A percentile compares a stretch with the other conserved stretches of the same genome.
phyloP scores from a whole-genome alignment of 345 rosid genomes.

The Combretum micranthum region DNA sequence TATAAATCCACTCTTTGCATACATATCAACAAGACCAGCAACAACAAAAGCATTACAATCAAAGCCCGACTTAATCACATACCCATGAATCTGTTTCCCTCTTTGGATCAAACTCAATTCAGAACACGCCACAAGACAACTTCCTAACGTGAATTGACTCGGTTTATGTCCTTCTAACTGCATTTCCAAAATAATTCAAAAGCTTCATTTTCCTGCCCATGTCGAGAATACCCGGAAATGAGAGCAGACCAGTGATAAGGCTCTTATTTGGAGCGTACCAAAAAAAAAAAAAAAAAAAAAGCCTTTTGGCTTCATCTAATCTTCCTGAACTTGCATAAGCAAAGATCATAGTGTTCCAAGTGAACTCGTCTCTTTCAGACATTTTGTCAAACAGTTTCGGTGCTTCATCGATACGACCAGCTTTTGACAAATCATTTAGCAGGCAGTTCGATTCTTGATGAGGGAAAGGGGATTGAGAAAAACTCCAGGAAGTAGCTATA shows the following conservation, averaged over 20 bases:
- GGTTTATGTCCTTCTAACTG: constrained; percentile 50
- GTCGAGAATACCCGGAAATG: constrained; percentile 60
- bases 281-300: too few species aligned
- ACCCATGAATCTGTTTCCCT: constrained; percentile 82
- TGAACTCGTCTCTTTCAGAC: constrained; percentile 52
- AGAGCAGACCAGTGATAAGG: constrained; percentile 66
- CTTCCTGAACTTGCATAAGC: constrained; percentile 60
- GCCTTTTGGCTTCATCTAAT: constrained; percentile 46
- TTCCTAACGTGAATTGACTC: constrained; percentile 58
- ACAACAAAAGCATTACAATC: constrained; percentile 51
- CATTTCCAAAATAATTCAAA: constrained; percentile 60
- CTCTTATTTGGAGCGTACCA: constrained; percentile 42
- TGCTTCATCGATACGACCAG: constrained; percentile 55
- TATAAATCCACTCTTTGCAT: constrained; percentile 57
- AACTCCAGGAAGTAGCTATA: constrained; percentile 12
- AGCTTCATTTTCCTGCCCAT: constrained; percentile 47
- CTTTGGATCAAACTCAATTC: constrained; percentile 28
- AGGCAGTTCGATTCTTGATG: constrained; percentile 29
- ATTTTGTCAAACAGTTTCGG: constrained; percentile 72
- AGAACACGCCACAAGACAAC: constrained; percentile 60
- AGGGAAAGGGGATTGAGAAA: too few species aligned
- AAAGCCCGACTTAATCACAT: constrained; percentile 40
- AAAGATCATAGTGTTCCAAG: constrained; percentile 80
- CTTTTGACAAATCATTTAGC: constrained; percentile 36
- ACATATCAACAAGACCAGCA: constrained; percentile 77